A percentile compares a stretch with the other conserved stretches of the same genome.
These are phyloP conservation scores for Cladosporium sp. DNA, from an alignment of 2,329 filamentous ascomycete species.

Conservation along the genomic window DNA sequence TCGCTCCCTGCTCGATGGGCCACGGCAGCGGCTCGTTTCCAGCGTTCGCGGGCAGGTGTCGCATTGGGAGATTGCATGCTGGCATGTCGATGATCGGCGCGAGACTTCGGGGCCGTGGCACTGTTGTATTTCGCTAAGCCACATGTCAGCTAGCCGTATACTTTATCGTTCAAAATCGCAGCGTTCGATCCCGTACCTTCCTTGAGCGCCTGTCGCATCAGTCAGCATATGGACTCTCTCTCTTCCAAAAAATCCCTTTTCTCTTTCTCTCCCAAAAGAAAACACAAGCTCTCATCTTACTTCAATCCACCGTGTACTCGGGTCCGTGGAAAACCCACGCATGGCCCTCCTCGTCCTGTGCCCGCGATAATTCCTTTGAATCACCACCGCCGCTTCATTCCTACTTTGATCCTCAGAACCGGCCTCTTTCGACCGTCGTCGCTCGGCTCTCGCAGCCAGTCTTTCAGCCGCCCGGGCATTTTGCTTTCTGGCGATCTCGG, in stretches of 20 bases:
- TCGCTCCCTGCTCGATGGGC: slow-evolving; percentile 70
- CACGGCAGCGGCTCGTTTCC: slow-evolving; percentile 69
- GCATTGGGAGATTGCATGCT: slow-evolving; percentile 16
- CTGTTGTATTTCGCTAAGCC: slow-evolving; percentile 48
- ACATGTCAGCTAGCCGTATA: slow-evolving; percentile 18
- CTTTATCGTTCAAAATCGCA: too few species aligned
- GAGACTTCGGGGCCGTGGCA: slow-evolving; percentile 44
- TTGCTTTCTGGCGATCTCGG: slow-evolving; percentile 32
- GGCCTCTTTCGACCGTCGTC: slow-evolving; percentile 2
- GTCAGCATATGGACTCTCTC: not conserved
- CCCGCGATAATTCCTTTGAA: slow-evolving; percentile 66
- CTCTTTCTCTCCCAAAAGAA: slow-evolving; percentile 10
- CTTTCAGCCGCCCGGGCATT: slow-evolving; percentile 22
- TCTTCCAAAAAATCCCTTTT: too few species aligned
- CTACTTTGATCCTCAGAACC: slow-evolving; percentile 2
- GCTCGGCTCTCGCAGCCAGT: not conserved
- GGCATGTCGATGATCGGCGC: slow-evolving; percentile 29
- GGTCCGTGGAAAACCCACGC: slow-evolving; percentile 62
- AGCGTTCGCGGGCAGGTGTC: slow-evolving; percentile 55
- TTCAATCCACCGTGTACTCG: slow-evolving; percentile 67
- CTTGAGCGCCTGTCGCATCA: slow-evolving; percentile 16
- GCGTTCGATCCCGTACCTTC: slow-evolving; percentile 9
- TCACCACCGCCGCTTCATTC: slow-evolving; percentile 28
- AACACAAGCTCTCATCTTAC: slow-evolving; percentile 18
- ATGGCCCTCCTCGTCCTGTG: slow-evolving; percentile 70